Evolutionary conservation across 2,329 filamentous ascomycete species (phyloP).

Genomic region (Cladosporium sp.): DNA sequence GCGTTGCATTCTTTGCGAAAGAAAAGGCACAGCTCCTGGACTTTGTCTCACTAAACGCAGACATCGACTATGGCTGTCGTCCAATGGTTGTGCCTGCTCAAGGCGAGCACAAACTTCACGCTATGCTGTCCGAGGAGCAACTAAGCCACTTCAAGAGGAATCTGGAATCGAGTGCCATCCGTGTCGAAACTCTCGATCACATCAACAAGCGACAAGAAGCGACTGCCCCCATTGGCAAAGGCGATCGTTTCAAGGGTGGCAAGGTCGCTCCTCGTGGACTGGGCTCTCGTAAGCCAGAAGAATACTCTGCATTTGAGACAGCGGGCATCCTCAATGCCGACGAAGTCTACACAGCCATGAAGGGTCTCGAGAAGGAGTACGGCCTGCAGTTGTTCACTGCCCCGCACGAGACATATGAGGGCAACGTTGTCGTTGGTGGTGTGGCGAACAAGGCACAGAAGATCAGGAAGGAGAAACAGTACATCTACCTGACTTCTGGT

Average conservation of each 20-base stretch:
- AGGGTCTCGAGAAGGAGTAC: constrained; percentile 45
- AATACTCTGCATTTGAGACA: constrained; percentile 40
- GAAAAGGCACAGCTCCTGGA: constrained; percentile 32
- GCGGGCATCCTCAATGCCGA: constrained; percentile 47
- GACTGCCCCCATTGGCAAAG: constrained; percentile 37
- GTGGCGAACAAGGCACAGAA: constrained; percentile 49
- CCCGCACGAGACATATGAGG: constrained; percentile 48
- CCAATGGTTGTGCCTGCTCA: constrained; percentile 35
- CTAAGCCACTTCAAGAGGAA: constrained; percentile 35
- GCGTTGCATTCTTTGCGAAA: constrained; percentile 17
- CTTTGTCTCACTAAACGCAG: constrained; percentile 36
- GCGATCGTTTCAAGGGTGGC: constrained; percentile 46
- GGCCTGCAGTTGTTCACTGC: constrained; percentile 45
- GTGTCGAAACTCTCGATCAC: constrained; percentile 17
- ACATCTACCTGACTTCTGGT: constrained; percentile 55
- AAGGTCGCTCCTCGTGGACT: constrained; percentile 44
- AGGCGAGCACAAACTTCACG: constrained; percentile 37
- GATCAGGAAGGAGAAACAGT: constrained; percentile 41
- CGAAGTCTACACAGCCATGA: constrained; percentile 49
- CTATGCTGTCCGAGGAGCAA: constrained; percentile 38
- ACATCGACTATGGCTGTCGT: constrained; percentile 39
- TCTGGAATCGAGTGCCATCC: constrained; percentile 17
- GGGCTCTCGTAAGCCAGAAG: constrained; percentile 34
- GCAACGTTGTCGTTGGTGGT: constrained; percentile 42
- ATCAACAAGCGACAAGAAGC: constrained; percentile 33